Base-by-base conservation (phyloP, 2,329 filamentous ascomycete species). In the Helicocarpus griseus region DNA sequence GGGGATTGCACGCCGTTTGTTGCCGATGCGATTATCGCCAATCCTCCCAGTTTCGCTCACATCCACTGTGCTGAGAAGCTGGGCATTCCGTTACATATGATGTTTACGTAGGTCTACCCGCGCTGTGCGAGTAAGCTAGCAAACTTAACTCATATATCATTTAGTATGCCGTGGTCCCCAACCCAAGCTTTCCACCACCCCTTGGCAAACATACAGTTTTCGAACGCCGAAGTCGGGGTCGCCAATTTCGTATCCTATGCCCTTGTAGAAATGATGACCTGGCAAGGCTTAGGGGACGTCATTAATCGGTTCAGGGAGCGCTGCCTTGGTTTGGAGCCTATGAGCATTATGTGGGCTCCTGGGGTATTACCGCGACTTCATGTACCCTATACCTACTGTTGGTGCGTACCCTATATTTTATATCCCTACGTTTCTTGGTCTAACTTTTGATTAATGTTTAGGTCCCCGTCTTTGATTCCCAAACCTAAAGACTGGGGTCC, bases 341-440 rank as follows among this genome's bases (percentile, higher is more conserved):
- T 96, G 39, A 89, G 86, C 54, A 73, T 88, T 6, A 83, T 94
- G 46, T 91, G 86, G 79, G 90, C 87, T 2, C 89, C 90, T 7
- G 87, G 86, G 3, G 79, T 95, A 64, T 73, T 94, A 13, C 82
- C 80, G 41, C 81, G 87, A 29, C 72, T 96, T 29, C 80, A 79
- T 44, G 78, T 96, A 14, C 89, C 90, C 0, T 88, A 87, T 59
- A 95, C 90, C 0, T 97, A 96, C 63, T 93, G 89, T 68, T 96
- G 90, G 89, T 76, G 60, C 54, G 61, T 33, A 22, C 22, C 46
- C 17, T 31, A 28, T 24, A 21, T 38, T 33, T 19, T 43, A 24
- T 24, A 31, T 54, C 7, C 14, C 11, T 35, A 28, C 29, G 14
- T 2, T 19, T 28, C 28, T 5, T 9, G 2, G 19, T 45, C 41